Conservation (phyloP, 192 early-diverging fungal species). For the Coemansia sp. region DNA sequence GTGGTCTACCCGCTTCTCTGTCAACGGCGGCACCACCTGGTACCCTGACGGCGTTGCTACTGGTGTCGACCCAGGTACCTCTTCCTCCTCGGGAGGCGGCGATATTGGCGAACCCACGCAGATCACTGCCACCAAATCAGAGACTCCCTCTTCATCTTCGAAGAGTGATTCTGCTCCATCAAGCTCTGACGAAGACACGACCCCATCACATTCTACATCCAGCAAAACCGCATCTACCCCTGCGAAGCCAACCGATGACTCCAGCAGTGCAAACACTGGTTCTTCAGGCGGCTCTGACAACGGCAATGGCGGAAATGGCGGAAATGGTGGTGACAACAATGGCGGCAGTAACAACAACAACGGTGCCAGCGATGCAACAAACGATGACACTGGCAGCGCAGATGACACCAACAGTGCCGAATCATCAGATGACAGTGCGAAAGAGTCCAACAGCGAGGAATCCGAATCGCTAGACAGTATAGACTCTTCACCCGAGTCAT, state of each 20-base stretch:
- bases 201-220: not conserved
- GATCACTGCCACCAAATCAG: not conserved
- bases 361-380: not conserved
- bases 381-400: not conserved
- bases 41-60: constrained; percentile 52
- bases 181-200: not conserved
- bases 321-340: not conserved
- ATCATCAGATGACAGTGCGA: not conserved
- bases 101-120: constrained; percentile 22
- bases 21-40: constrained; percentile 48
- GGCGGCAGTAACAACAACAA: not conserved
- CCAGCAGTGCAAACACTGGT: not conserved
- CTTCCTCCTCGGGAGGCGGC: constrained; percentile 6
- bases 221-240: not conserved
- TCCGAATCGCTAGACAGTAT: constrained; percentile 12
- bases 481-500: constrained; percentile 11
- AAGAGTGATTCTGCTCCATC: not conserved
- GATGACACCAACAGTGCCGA: not conserved
- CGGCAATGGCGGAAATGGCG: not conserved
- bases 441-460: constrained; percentile 8
- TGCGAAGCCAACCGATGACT: not conserved
- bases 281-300: not conserved
- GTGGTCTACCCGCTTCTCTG: constrained; percentile 54
- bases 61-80: constrained; percentile 38
- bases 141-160: not conserved